Evolutionary conservation across 2,329 filamentous ascomycete genomes (phyloP), one percentile per base, ranked within the genome.

Genomic region (Drechslerella coelobrocha): DNA sequence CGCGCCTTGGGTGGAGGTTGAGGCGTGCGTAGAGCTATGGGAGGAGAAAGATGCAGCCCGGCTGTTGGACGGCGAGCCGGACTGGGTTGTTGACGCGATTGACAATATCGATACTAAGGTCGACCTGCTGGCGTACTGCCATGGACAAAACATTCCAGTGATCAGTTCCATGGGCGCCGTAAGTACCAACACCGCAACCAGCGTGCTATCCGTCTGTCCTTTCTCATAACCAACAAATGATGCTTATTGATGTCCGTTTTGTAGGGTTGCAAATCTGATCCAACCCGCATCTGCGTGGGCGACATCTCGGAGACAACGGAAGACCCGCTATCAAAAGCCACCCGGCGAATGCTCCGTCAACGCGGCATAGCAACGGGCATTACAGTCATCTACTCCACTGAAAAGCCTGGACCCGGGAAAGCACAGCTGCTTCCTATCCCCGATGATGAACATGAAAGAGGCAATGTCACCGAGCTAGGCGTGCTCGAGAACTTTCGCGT

Each of bases 31-130:
- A 76, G 89, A 96, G 77, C 88, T 97, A 53, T 97, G 95, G 78
- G 86, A 87, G 72, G 86, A 84, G 50, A 78, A 82, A 14, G 86
- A 83, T 8, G 92, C 92, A 0, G 84, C 84, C 5, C 78, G 80
- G 9, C 81, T 97, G 72, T 81, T 99, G 43, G 82, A 79, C 3
- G 86, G 82, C 14, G 85, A 84, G 77, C 92, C 92, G 0, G 89
- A 93, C 75, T 99, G 88, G 76, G 87, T 99, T n/a, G 86, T 99
- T 34, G 94, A 99, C 79, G 95, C 93, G 21, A 99, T 99, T 74
- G 94, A 99, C 79, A 97, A 99, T 77, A 97, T 99, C 73, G 91
- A 96, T 55, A 96, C 91, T 59, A 99, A 99, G 81, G 93, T 99
- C 2, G 89, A 88, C 17, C 81, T 99, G 60, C 83, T 99, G 41